These are phyloP conservation scores for Thecaphora thlaspeos DNA, from an alignment of 1,284 basidiomycete genomes.

Conservation along the genomic window DNA sequence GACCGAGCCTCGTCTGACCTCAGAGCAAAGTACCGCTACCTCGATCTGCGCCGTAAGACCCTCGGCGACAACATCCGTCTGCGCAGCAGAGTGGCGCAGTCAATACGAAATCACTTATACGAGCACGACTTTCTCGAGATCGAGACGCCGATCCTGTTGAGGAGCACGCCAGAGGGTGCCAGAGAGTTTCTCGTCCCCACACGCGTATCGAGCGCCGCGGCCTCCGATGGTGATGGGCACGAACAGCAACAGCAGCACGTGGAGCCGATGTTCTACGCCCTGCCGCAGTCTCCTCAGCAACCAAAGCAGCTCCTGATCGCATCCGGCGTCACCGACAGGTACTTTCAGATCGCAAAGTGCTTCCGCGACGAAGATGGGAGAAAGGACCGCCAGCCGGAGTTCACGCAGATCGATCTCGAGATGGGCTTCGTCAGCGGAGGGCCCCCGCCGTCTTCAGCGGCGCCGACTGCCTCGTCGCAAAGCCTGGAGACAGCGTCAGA, in stretches of 20 bases:
- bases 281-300: conserved; percentile 92
- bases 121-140: conserved; percentile 79
- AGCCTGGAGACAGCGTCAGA: too few species aligned
- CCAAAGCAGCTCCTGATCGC: conserved; percentile 90
- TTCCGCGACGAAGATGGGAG: conserved; percentile 93
- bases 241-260: conserved; percentile 1
- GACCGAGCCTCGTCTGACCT: conserved; percentile 66
- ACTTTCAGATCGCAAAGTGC: conserved; percentile 89
- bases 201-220: conserved; percentile 58
- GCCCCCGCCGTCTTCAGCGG: conserved; percentile 16
- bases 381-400: conserved; percentile 92
- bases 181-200: conserved; percentile 90
- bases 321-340: conserved; percentile 83
- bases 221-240: conserved; percentile 1
- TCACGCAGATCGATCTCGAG: conserved; percentile 93
- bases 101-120: conserved; percentile 73
- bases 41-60: conserved; percentile 76
- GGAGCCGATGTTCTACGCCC: conserved; percentile 75
- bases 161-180: conserved; percentile 90
- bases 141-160: conserved; percentile 87
- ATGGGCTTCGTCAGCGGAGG: conserved; percentile 87
- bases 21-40: conserved; percentile 77
- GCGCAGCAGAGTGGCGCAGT: conserved; percentile 75
- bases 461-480: background rate
- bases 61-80: conserved; percentile 76